phyloP scores from a whole-genome alignment of 2,329 filamentous ascomycete species.

The Colletotrichum spinosum region DNA sequence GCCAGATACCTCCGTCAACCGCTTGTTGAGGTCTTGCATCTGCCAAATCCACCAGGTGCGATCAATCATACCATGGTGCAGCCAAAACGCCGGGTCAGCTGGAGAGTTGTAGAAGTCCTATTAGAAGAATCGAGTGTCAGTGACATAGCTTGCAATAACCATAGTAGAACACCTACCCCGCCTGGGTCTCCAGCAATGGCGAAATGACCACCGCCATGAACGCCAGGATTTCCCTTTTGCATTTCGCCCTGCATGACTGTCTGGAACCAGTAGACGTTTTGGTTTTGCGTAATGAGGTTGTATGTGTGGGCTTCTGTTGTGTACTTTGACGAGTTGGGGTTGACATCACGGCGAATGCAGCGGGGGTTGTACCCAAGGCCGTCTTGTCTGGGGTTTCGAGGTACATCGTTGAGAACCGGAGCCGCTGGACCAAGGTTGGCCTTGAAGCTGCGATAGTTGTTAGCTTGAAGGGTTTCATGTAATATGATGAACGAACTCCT shows the following conservation, averaged over 20 bases:
- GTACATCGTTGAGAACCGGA: conserved; percentile 42
- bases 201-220: conserved; percentile 53
- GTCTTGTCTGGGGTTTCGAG: conserved; percentile 45
- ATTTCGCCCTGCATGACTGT: conserved; percentile 48
- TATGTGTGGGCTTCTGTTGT: conserved; percentile 32
- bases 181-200: conserved; percentile 51
- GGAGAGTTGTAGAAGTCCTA: conserved; percentile 46
- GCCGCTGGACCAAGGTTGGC: conserved; percentile 50
- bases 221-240: conserved; percentile 40
- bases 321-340: conserved; percentile 44
- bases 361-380: conserved; percentile 57
- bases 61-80: conserved; percentile 44
- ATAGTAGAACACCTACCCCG: conserved; percentile 4
- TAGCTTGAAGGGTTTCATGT: conserved; percentile 52
- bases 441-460: conserved; percentile 48
- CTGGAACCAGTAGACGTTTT: conserved; percentile 49
- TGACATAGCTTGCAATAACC: too few relatives aligned
- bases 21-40: conserved; percentile 36
- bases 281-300: conserved; percentile 44
- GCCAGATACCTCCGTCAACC: conserved; percentile 34
- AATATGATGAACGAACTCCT: conserved; percentile 47
- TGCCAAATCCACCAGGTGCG: conserved; percentile 44
- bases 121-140: too few relatives aligned
- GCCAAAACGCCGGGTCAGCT: conserved; percentile 44
- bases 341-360: conserved; percentile 57